A percentile compares a stretch with the other conserved stretches of the same genome.
Evolutionary conservation across 305 asterid genomes (phyloP).

Genomic region (Fraxinus floribunda): DNA sequence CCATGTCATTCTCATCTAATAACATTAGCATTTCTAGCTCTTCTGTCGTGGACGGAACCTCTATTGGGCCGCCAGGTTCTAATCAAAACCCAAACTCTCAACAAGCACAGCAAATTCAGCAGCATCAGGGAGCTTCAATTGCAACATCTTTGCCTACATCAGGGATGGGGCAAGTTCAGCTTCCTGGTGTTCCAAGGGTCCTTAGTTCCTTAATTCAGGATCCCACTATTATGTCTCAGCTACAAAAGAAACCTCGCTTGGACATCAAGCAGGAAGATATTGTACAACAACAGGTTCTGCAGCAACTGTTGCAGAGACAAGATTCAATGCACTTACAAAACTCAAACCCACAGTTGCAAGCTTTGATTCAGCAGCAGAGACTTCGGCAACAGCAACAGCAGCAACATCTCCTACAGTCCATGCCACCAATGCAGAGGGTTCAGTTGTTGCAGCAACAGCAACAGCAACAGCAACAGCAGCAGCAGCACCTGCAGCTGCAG

Average conservation of each 20-base stretch:
- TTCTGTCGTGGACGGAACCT: constrained; percentile 73
- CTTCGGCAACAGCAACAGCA: constrained; percentile 57
- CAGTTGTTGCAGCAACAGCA: constrained; percentile 53
- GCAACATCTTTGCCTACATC: constrained; percentile 73
- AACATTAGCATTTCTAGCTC: constrained; percentile 79
- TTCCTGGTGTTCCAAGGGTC: constrained; percentile 56
- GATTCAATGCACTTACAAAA: constrained; percentile 72
- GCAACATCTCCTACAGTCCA: constrained; percentile 44
- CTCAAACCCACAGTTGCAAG: constrained; percentile 74
- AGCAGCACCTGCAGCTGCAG: constrained; percentile 66
- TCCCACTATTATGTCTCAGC: constrained; percentile 54
- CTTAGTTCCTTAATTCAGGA: constrained; percentile 70
- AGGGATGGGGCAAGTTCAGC: constrained; percentile 67
- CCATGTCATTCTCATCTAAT: constrained; percentile 89
- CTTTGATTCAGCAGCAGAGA: constrained; percentile 83
- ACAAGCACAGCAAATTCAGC: constrained; percentile 52
- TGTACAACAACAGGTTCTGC: constrained; percentile 78
- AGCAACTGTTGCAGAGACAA: constrained; percentile 78
- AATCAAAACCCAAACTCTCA: constrained; percentile 70
- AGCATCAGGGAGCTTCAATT: constrained; percentile 71
- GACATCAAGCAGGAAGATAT: constrained; percentile 89
- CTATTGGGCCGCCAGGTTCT: constrained; percentile 61
- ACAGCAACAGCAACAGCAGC: constrained; percentile 57
- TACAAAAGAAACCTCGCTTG: constrained; percentile 86
- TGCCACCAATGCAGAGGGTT: constrained; percentile 51